These are phyloP conservation scores for Alternaria consortialis DNA, from an alignment of 2,329 filamentous ascomycete genomes.

Conservation along the genomic window DNA sequence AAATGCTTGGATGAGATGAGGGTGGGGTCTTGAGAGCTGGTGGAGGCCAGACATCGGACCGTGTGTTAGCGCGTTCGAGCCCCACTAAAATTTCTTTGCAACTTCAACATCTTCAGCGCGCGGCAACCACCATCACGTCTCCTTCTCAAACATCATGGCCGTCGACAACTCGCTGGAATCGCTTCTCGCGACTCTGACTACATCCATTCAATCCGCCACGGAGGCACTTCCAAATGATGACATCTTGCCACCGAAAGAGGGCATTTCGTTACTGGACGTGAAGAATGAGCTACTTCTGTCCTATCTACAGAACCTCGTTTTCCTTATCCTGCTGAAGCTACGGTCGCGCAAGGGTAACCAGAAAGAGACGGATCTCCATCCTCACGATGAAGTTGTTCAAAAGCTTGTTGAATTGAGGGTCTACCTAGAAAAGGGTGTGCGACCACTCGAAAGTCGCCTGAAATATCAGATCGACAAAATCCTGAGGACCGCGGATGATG, in stretches of 20 bases:
- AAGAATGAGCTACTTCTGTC: slow-evolving; percentile 98
- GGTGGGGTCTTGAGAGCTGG: neutral
- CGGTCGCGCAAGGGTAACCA: slow-evolving; percentile 50
- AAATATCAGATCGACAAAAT: slow-evolving; percentile 98
- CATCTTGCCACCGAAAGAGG: slow-evolving; percentile 79
- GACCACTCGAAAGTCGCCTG: slow-evolving; percentile 86
- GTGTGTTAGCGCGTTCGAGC: slow-evolving; percentile 7
- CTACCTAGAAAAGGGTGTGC: slow-evolving; percentile 91
- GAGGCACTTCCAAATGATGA: slow-evolving; percentile 62
- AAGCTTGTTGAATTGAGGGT: slow-evolving; percentile 92
- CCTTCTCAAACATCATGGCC: slow-evolving; percentile 39
- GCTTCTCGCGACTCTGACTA: slow-evolving; percentile 57
- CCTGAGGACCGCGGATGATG: slow-evolving; percentile 83
- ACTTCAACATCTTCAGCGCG: slow-evolving; percentile 8
- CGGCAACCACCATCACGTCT: slow-evolving; percentile 11
- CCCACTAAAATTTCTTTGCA: slow-evolving; percentile 29
- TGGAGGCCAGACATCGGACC: neutral
- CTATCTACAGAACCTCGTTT: slow-evolving; percentile 93
- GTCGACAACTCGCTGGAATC: slow-evolving; percentile 52
- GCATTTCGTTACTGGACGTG: slow-evolving; percentile 91
- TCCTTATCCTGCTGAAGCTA: slow-evolving; percentile 83
- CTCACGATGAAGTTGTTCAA: slow-evolving; percentile 75
- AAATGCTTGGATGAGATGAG: neutral
- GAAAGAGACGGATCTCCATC: slow-evolving; percentile 51
- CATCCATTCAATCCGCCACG: slow-evolving; percentile 70